Conservation (phyloP, 1,139 yeast genomes). For the Lizanozyma gosingica region DNA sequence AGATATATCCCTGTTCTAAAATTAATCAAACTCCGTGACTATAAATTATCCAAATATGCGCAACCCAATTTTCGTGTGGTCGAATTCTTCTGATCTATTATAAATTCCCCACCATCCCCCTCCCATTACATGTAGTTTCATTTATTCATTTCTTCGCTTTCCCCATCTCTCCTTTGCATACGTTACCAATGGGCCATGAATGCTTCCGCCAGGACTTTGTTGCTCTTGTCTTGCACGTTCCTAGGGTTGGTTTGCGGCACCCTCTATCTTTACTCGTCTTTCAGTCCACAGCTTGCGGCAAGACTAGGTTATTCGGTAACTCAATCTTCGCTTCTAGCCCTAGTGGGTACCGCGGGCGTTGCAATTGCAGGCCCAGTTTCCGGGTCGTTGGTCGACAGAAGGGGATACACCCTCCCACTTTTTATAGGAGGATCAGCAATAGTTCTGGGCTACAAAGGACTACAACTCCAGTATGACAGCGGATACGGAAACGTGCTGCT, state of each 20-base stretch:
- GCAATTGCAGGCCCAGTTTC: conserved; percentile 51
- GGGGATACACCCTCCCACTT: conserved; percentile 40
- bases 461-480: conserved; percentile 37
- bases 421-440: conserved; percentile 35
- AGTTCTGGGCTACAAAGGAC: conserved; percentile 35
- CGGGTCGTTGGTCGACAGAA: conserved; percentile 48
- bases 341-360: conserved; percentile 51
- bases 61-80: no score
- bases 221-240: conserved; percentile 38
- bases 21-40: no score
- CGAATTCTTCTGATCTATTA: no score
- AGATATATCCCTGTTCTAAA: no score
- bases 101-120: no score
- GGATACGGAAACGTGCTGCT: conserved; percentile 19
- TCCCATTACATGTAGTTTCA: no score
- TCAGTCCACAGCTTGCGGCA: conserved; percentile 55
- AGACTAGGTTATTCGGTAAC: conserved; percentile 44
- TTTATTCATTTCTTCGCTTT: no score
- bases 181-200: no score
- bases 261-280: conserved; percentile 49
- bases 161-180: no score
- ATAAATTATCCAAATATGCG: no score
- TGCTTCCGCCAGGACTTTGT: background rate
- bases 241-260: conserved; percentile 54
- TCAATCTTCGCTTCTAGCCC: conserved; percentile 46